Evolutionary conservation across 805 yeast species (phyloP), one percentile per base, ranked within the genome.

Genomic region (Kodamaea fukazawae): DNA sequence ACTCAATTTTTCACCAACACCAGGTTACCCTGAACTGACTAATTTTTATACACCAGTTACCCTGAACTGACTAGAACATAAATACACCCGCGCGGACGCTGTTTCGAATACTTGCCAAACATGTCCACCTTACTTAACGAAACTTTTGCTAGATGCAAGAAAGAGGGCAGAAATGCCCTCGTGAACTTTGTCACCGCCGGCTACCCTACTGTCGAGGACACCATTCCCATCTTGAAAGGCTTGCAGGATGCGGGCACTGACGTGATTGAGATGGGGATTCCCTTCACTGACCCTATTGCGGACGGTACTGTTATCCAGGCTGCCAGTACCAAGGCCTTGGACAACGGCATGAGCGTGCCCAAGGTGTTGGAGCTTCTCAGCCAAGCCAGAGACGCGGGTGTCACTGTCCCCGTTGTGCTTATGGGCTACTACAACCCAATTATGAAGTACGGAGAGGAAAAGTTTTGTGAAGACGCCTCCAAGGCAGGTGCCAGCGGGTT

Each of bases 381-480:
- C 43, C 58, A 76, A 50, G 97, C 98, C 23, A 78, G 99, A 67
- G 67, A 64, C 4, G 76, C 72, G 25, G 98, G 99, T 42, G 87
- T 93, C 40, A 79, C 86, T 29, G 78, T 90, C 13, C 99, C 99
- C 14, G 76, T 93, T 41, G 73, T 93, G 32, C 75, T 93, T 39
- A 93, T 93, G 99, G 99, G 99, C 44, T 93, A 93, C 75, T 93
- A 88, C 70, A 93, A 93, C 66, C 99, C 99, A 11, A 80, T 93
- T 49, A 61, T 87, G 59, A 82, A 76, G 49, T 91, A 83, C 59
- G 99, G 97, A 39, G 99, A 93, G 67, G 83, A 83, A 53, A 73
- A 79, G 61, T 73, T 93, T 69, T 79, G 89, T 46, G 67, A 72
- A 46, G 96, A 84, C 47, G 76, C 95, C n/a, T 79, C 81, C 38